Base-by-base conservation (phyloP, 176 grass and related monocot species). In the Thalia dealbata region DNA sequence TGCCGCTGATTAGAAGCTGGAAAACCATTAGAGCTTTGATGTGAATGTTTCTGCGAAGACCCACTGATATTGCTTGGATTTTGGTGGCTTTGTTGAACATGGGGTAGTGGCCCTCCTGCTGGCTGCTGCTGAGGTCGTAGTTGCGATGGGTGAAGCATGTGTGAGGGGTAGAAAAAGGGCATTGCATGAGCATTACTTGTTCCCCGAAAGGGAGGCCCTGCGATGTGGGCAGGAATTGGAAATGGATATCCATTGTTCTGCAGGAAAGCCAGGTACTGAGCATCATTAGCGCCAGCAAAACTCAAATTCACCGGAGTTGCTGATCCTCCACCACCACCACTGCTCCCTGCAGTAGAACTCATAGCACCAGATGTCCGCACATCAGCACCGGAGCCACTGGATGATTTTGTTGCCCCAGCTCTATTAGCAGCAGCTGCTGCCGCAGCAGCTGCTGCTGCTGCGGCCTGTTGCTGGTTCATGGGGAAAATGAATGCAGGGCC, bases 131-230 rank as follows among this genome's bases (percentile, higher is more conserved):
- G 90, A 22, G 79, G 75, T 75, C 90, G 95, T 68, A 88, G 82
- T 43, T 93, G 95, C 61, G 81, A 86, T 65, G 95, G 85, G 43
- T 93, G 90, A 70, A 90, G 35, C 90, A 99, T 99, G 67, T 91
- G 95, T 79, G 82, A 58, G 50, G 95, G 45, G 52, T 91, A 95
- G 62, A 91, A 99, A 73, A 88, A 99, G 23, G 95, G 87, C 83
- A 99, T 89, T 82, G 81, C 81, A 73, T 91, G 75, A 28, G 86
- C 83, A 19, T 81, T 74, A 25, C 82, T 76, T 73, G 80, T 69
- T 80, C 90, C 85, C 51, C 90, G 82, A 85, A 95, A 99, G 29
- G 87, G 75, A 77, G 90, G 72, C 38, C 83, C 90, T 61, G 82
- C 85, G 77, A 83, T 55, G 76, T 88, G 87, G 54, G 80, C 80